A percentile compares a stretch with the other conserved stretches of the same genome.
Evolutionary conservation across 306 rosid species (phyloP).

Genomic region (Hippophae rhamnoides): DNA sequence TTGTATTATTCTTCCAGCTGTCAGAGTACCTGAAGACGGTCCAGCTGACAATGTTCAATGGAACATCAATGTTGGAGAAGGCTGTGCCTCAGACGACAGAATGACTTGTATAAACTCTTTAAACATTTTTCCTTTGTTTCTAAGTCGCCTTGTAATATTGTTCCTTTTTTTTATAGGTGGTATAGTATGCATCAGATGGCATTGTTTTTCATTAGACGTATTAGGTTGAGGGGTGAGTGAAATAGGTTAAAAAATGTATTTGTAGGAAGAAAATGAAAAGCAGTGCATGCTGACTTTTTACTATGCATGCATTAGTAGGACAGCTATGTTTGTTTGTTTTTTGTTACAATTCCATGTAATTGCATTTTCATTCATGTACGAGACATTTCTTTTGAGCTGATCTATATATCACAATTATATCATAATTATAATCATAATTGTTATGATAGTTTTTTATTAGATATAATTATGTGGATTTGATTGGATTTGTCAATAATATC

Average conservation of each 20-base stretch:
- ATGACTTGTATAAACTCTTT: slow-evolving; percentile 1
- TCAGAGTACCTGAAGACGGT: slow-evolving; percentile 69
- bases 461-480: no score
- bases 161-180: slow-evolving; percentile 12
- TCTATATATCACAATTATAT: no score
- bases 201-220: slow-evolving; percentile 19
- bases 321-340: slow-evolving; percentile 7
- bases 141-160: slow-evolving; percentile 16
- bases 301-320: slow-evolving; percentile 43
- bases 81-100: slow-evolving; percentile 34
- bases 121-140: slow-evolving; percentile 25
- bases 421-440: no score
- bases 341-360: background rate
- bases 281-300: slow-evolving; percentile 61
- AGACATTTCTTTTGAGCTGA: background rate
- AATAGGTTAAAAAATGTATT: background rate
- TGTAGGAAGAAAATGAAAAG: slow-evolving; percentile 25
- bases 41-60: slow-evolving; percentile 85
- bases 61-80: slow-evolving; percentile 95
- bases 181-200: slow-evolving; percentile 21
- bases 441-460: no score
- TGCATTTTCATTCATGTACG: background rate
- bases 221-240: slow-evolving; percentile 22
- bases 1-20: slow-evolving; percentile 37
- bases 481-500: no score